Conservation (phyloP, 1,284 basidiomycete genomes). For the Cryptococcus deneoformans region DNA sequence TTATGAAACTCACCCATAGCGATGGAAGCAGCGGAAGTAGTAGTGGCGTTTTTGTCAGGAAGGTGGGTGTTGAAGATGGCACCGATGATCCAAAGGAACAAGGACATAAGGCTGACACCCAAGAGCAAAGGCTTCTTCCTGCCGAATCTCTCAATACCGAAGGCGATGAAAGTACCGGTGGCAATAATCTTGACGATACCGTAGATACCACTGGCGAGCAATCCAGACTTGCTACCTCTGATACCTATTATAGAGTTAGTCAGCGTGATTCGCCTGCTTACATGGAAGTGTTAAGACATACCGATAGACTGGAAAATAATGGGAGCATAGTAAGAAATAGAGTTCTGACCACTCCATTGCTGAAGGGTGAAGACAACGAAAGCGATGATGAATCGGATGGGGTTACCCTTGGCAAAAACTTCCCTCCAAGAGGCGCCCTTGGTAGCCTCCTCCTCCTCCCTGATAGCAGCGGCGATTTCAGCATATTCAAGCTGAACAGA, state of each 20-base stretch:
- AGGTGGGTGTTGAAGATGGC: constrained; percentile 71
- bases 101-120: constrained; percentile 60
- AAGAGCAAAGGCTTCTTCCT: constrained; percentile 53
- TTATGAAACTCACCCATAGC: constrained; percentile 35
- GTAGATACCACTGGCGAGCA: constrained; percentile 78
- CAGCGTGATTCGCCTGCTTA: too few species aligned
- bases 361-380: constrained; percentile 58
- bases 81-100: constrained; percentile 61
- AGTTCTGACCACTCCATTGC: constrained; percentile 63
- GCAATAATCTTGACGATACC: constrained; percentile 73
- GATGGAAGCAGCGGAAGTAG: constrained; percentile 34
- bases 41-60: constrained; percentile 21
- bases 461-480: constrained; percentile 57
- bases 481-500: constrained; percentile 55
- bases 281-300: neutral
- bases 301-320: constrained; percentile 55
- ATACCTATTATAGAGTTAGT: constrained; percentile 31
- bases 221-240: constrained; percentile 54
- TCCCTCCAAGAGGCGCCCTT: constrained; percentile 54
- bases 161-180: constrained; percentile 62
- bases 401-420: constrained; percentile 70
- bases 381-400: constrained; percentile 65
- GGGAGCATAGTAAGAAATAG: constrained; percentile 73
- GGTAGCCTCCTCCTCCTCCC: constrained; percentile 50
- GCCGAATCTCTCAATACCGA: constrained; percentile 54